Base-by-base conservation (phyloP, 345 rosid genomes). In the Eucalyptus curtisii region DNA sequence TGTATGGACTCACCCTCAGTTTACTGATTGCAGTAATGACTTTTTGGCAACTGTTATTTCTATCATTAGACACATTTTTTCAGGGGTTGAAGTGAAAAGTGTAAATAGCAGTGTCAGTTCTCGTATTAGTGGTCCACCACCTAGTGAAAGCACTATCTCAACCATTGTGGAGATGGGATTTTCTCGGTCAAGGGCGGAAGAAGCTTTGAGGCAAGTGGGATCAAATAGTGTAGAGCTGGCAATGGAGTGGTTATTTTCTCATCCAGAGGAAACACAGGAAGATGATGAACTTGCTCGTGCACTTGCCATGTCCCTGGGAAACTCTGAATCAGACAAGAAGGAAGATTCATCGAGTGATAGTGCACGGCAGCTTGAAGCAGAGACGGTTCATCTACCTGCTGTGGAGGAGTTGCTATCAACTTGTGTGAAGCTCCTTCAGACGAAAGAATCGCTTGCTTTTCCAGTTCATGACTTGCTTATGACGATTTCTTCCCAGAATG, bases 231-330 rank as follows among this genome's bases (percentile, higher is more conserved):
- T 97, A 90, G 99, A 97, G 91, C 90, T 96, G 93, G 99, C 99
- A 86, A 97, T 95, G 98, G 99, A 97, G 92, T 97, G 99, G 99
- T 92, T 97, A 89, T 96, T 94, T 91, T 93, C 99, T 89, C 99
- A 96, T 93, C 96, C 96, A 12, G 99, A 96, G 92, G 99, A 97
- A 93, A 81, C 90, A 90, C 97, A 90, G 91, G 99, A 97, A 92
- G 99, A 97, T 89, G 99, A 97, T 94, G 99, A 97, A 90, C 98
- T 97, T 93, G 97, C 99, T 71, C 99, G 98, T 55, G 99, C 99
- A 86, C 98, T 97, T 92, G 99, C 99, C 66, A 96, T 97, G 95
- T 97, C 99, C 33, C 91, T 96, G 89, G 99, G 99, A 53, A 97
- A 93, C 88, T 93, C 99, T 89, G 99, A 97, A 91, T 90, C 96